These are phyloP conservation scores for Blepharisma stoltei DNA, from an alignment of 73 alveolate genomes.

Conservation along the genomic window DNA sequence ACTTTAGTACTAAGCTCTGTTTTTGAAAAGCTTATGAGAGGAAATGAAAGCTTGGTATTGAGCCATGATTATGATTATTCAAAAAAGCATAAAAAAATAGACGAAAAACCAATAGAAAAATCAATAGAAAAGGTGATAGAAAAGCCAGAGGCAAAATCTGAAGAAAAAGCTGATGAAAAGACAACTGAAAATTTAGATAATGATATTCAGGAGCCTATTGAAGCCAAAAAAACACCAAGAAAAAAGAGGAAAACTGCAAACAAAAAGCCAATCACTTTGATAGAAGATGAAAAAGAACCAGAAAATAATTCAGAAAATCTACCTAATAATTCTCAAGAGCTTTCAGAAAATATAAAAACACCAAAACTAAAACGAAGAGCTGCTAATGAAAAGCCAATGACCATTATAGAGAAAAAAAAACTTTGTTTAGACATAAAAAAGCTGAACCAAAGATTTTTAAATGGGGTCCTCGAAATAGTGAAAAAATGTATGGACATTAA, in stretches of 20 bases:
- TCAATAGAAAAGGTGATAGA: neutral
- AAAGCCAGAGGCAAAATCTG: too few relatives aligned
- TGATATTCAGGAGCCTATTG: too few relatives aligned
- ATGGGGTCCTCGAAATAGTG: conserved; percentile 28
- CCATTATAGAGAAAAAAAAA: conserved; percentile 2
- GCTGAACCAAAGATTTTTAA: conserved; percentile 26
- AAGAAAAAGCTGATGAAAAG: too few relatives aligned
- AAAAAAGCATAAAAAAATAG: neutral
- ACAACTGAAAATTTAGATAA: too few relatives aligned
- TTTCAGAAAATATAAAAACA: neutral
- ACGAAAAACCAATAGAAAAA: neutral
- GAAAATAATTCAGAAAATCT: neutral
- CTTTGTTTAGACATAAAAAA: conserved; percentile 15
- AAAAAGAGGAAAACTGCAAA: neutral
- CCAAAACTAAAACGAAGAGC: neutral
- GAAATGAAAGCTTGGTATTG: neutral
- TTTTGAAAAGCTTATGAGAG: conserved; percentile 24
- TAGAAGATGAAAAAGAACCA: neutral
- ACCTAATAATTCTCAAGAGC: too few relatives aligned
- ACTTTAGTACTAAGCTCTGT: conserved; percentile 31
- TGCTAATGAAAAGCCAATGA: conserved; percentile 11
- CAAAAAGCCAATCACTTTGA: neutral
- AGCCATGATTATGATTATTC: too few relatives aligned
- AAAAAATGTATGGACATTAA: conserved; percentile 26
- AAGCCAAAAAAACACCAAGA: too few relatives aligned